Conservation (phyloP, 2,329 filamentous ascomycete genomes). For the Fusarium dlaminii region DNA sequence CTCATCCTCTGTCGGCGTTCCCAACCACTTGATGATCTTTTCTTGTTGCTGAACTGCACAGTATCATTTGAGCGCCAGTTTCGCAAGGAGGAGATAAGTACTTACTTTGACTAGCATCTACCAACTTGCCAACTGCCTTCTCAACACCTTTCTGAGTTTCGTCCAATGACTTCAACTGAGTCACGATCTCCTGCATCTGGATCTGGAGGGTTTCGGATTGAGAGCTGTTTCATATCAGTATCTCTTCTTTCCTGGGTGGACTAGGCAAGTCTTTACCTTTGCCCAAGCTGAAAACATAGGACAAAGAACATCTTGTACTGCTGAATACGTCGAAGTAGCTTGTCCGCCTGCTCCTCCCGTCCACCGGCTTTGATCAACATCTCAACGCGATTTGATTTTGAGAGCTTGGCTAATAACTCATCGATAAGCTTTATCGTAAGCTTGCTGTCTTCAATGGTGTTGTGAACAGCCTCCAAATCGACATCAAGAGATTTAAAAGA, state of each 20-base stretch:
- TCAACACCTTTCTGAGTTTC: not conserved
- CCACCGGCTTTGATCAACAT: not conserved
- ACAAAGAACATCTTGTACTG: not conserved
- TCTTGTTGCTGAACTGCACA: not conserved
- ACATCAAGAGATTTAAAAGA: not conserved
- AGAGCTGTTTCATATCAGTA: accelerated
- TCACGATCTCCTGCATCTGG: accelerated
- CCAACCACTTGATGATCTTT: not conserved
- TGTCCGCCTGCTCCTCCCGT: not conserved
- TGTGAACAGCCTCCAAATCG: not conserved
- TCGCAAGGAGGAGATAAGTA: accelerated
- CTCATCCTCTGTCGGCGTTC: not conserved
- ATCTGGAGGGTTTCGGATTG: not conserved
- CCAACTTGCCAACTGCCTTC: accelerated
- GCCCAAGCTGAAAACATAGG: not conserved
- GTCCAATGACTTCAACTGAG: accelerated
- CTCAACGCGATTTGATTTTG: not conserved
- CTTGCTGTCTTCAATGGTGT: not conserved
- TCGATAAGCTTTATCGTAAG: not conserved
- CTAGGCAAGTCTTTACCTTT: not conserved
- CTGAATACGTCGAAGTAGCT: not conserved
- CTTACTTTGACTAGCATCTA: not conserved
- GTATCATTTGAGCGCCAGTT: accelerated
- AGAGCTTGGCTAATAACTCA: not conserved
- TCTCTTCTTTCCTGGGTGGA: not conserved